These are phyloP conservation scores for Alternaria arbusti DNA, from an alignment of 2,329 filamentous ascomycete genomes.

Conservation along the genomic window DNA sequence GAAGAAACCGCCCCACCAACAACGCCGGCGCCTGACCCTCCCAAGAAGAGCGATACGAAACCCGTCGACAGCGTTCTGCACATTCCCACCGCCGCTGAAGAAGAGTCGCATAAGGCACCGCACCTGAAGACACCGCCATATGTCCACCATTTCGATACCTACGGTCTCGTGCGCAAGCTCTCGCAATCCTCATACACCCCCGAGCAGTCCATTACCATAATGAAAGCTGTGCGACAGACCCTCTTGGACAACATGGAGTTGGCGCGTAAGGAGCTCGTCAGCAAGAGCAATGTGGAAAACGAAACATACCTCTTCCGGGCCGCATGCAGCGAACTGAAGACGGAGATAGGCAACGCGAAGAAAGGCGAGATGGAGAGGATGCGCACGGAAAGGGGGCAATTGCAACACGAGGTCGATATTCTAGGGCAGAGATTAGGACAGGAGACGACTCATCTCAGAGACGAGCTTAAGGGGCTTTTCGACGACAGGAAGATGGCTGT, in stretches of 20 bases:
- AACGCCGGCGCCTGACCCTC: conserved; percentile 26
- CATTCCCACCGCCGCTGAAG: conserved; percentile 48
- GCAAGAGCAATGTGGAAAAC: conserved; percentile 93
- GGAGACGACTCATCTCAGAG: conserved; percentile 80
- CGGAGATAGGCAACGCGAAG: conserved; percentile 81
- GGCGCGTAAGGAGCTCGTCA: conserved; percentile 80
- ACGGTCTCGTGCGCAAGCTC: conserved; percentile 83
- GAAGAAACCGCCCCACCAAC: conserved; percentile 16
- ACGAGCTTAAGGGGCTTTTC: conserved; percentile 94
- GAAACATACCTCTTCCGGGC: conserved; percentile 93
- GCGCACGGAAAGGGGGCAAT: conserved; percentile 79
- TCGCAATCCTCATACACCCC: conserved; percentile 72
- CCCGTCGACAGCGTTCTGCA: conserved; percentile 51
- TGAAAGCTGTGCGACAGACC: conserved; percentile 87
- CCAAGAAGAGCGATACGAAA: conserved; percentile 36
- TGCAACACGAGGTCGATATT: conserved; percentile 97
- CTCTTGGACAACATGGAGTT: conserved; percentile 80
- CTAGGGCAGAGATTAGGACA: conserved; percentile 83
- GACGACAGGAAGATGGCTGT: conserved; percentile 95
- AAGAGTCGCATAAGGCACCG: conserved; percentile 61
- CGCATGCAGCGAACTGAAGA: conserved; percentile 88
- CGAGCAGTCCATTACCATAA: conserved; percentile 79
- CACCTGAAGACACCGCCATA: conserved; percentile 78
- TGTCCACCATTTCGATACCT: conserved; percentile 96
- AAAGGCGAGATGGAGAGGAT: conserved; percentile 80